Conservation (phyloP, 1,284 basidiomycete genomes). For the Athelia psychrophila region DNA sequence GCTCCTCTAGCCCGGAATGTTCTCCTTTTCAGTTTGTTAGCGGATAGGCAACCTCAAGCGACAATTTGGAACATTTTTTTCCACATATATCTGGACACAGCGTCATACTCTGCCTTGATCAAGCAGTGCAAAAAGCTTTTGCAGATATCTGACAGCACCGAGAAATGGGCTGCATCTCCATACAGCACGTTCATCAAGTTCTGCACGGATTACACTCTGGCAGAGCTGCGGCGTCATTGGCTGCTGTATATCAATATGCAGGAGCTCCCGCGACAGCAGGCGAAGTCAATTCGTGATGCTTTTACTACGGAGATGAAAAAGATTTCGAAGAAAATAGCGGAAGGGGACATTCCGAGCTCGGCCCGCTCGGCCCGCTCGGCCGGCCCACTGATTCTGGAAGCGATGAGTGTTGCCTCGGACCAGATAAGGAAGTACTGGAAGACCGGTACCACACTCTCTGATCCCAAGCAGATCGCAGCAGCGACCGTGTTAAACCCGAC, state of each 20-base stretch:
- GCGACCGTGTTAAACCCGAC: constrained; percentile 43
- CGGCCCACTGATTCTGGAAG: constrained; percentile 29
- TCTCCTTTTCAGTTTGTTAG: constrained; percentile 30
- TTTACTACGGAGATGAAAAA: constrained; percentile 16
- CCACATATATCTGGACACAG: constrained; percentile 48
- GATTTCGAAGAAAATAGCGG: not conserved
- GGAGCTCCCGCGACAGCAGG: constrained; percentile 10
- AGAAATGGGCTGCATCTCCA: constrained; percentile 39
- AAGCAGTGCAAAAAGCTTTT: constrained; percentile 44
- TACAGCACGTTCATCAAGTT: constrained; percentile 38
- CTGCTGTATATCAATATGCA: constrained; percentile 26
- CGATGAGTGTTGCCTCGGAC: constrained; percentile 13
- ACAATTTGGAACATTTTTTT: constrained; percentile 57
- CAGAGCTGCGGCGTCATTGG: constrained; percentile 43
- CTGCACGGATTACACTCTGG: constrained; percentile 37
- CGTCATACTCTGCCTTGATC: constrained; percentile 34
- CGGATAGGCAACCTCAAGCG: constrained; percentile 23
- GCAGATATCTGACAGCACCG: constrained; percentile 28
- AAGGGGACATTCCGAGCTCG: not conserved
- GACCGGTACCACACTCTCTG: constrained; percentile 36
- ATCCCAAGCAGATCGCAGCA: constrained; percentile 16
- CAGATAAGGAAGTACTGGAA: constrained; percentile 38
- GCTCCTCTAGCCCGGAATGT: constrained; percentile 36
- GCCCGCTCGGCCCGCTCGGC: constrained; percentile 40
- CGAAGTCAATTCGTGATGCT: constrained; percentile 12